phyloP scores from a whole-genome alignment of 768 basidiomycete species.

The Collybiopsis confluens region DNA sequence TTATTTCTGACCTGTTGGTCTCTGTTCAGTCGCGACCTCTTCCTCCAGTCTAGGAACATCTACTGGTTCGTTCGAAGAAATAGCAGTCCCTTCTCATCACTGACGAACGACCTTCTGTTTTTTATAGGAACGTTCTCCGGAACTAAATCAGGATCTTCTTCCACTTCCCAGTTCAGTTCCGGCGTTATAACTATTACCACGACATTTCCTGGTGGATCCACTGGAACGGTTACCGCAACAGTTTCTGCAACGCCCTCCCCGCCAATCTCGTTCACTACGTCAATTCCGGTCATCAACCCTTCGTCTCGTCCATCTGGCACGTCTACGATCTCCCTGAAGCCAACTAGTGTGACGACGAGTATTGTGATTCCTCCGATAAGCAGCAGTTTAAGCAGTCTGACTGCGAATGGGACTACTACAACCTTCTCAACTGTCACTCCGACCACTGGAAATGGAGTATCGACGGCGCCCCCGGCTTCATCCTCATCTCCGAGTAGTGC shows the following conservation, averaged over 20 bases:
- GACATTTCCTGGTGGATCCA: neutral
- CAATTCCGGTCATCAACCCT: neutral
- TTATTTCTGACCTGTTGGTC: neutral
- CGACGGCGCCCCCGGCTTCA: neutral
- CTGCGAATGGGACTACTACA: neutral
- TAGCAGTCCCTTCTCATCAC: neutral
- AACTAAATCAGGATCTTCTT: neutral
- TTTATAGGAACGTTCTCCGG: neutral
- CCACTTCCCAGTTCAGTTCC: too few species aligned
- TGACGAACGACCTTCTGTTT: neutral
- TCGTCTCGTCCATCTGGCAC: neutral
- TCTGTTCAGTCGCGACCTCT: neutral
- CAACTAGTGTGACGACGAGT: neutral
- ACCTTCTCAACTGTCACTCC: too few species aligned
- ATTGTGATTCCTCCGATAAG: neutral
- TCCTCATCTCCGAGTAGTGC: neutral
- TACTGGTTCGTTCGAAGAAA: neutral
- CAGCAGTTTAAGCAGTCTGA: neutral
- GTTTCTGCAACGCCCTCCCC: neutral
- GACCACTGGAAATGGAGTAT: neutral
- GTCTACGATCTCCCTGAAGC: neutral
- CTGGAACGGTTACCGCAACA: neutral
- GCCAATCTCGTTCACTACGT: neutral
- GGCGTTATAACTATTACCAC: neutral
- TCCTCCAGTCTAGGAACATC: neutral